A percentile compares a stretch with the other conserved stretches of the same genome.
Conservation (phyloP, 2,329 filamentous ascomycete species). For the Ascochyta lentis region DNA sequence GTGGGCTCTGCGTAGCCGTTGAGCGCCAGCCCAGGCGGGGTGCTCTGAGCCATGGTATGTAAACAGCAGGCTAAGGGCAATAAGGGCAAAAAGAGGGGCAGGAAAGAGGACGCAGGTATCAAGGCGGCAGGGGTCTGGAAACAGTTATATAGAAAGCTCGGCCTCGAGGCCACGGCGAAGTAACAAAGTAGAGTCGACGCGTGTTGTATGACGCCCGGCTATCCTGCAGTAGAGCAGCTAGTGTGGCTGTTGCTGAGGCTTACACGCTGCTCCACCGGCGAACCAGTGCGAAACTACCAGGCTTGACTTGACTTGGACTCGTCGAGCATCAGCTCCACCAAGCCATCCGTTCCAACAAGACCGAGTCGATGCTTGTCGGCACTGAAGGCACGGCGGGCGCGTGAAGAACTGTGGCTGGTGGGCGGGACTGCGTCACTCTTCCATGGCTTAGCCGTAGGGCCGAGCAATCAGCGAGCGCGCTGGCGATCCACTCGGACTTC, state of each 20-base stretch:
- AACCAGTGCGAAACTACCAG: conserved; percentile 8
- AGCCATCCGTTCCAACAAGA: conserved; percentile 19
- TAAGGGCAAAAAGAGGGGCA: conserved; percentile 16
- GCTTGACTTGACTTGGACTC: conserved; percentile 10
- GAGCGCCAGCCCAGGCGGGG: conserved; percentile 32
- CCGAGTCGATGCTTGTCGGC: conserved; percentile 26
- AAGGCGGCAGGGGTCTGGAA: conserved; percentile 3
- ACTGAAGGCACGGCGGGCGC: conserved; percentile 23
- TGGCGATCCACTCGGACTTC: conserved; percentile 8
- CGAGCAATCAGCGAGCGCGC: conserved; percentile 15
- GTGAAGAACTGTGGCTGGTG: conserved; percentile 30
- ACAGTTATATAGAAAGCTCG: conserved; percentile 5
- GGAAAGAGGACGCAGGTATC: conserved; percentile 4
- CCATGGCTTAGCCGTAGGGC: conserved; percentile 27
- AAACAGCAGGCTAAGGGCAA: conserved; percentile 4
- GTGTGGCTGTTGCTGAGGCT: conserved; percentile 40
- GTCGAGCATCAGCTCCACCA: conserved; percentile 17
- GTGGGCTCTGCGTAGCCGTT: conserved; percentile 42
- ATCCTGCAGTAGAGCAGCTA: conserved; percentile 8
- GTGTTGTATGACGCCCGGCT: conserved; percentile 40
- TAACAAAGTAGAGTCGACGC: conserved; percentile 29
- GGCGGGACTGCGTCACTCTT: conserved; percentile 23
- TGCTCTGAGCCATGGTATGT: conserved; percentile 33
- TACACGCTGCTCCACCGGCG: conserved; percentile 22
- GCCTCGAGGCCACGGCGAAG: conserved; percentile 9